Evolutionary conservation across 2,329 filamentous ascomycete genomes (phyloP), one percentile per base, ranked within the genome.

Genomic region (Fusarium hostae): DNA sequence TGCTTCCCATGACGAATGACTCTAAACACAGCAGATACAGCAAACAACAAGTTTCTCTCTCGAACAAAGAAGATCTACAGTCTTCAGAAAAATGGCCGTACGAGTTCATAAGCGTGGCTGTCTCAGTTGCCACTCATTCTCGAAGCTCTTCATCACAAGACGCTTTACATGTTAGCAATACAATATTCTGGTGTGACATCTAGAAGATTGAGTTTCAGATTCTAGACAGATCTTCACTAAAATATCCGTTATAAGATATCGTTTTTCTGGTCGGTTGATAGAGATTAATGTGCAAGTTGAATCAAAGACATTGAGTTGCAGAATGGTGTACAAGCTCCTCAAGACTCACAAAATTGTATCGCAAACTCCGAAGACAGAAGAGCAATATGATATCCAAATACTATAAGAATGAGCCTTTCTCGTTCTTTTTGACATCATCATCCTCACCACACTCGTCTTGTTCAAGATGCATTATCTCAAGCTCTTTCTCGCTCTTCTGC

Each of bases 381-480:
- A 35, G 15, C 9, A 11, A 45, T 4, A 18, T 26, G 20, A 16
- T 34, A 18, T 8, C 12, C 1, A 28, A n/a, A 24, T n/a, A 1
- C 10, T 70, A 72, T 72, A 72, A 72, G 37, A 66, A 63, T 35
- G 6, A 6, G 0, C 2, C 1, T n/a, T 58, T 6, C 18, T 34
- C 28, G 0, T 5, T 9, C 5, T 28, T 43, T 4, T 16, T 7
- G 1, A 1, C 13, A 34, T 22, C 20, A 48, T 63, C 60, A 63
- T 60, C 40, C 18, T 59, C 41, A 39, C 26, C 50, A 50, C 24
- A 9, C 37, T 41, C 32, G 32, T 62, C 37, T 48, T 34, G 10
- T 51, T n/a, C 61, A 74, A 64, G 32, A 76, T 76, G 71, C 48
- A 63, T 40, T 60, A 64, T 18, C 32, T 74, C 18, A 75, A 68